Base-by-base conservation (phyloP, 805 yeast species). In the Starmerella floricola region DNA sequence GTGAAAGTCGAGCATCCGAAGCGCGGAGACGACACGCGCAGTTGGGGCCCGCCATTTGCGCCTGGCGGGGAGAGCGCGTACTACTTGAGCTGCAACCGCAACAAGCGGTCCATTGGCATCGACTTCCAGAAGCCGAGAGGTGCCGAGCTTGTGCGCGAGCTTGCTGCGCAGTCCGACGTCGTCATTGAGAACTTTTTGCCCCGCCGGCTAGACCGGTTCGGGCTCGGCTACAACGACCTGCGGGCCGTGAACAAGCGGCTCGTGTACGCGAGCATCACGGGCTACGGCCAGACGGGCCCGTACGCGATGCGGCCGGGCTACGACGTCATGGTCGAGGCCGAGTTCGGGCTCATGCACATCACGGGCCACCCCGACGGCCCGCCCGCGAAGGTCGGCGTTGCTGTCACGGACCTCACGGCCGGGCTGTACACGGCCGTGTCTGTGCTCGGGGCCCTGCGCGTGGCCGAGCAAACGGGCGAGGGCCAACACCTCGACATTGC, bases 31-130 rank as follows among this genome's bases (percentile, higher is more conserved):
- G 69, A 65, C 38, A 64, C 69, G 1, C 54, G 68, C 27, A 60
- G 63, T 4, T 64, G 69, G 69, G 69, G 69, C 15, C 69, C 69
- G 1, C 69, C 69, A 4, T 64, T 65, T 44, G 66, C 66, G 5
- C 39, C 39, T 8, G 53, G 50, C 11, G 63, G 62, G 6, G 69
- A 64, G 42, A 52, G 62, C 34, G 69, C 69, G 2, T 64, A 64
- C 49, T 64, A 56, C 41, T 52, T 64, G 30, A 51, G 60, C 8
- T 63, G 61, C 26, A 62, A 60, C 43, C 55, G 69, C 15, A 64
- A 64, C 54, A 64, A 64, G 44, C 52, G 57, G 36, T 60, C 65
- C 1, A 45, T 64, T 15, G 69, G 61, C 0, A 44, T 64, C 16
- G 61, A 64, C 33, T 63, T 65, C 51, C 54, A 63, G 44, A 46